A percentile compares a stretch with the other conserved stretches of the same genome.
Conservation (phyloP, 2,329 filamentous ascomycete genomes). For the Stachybotrys echinatus region DNA sequence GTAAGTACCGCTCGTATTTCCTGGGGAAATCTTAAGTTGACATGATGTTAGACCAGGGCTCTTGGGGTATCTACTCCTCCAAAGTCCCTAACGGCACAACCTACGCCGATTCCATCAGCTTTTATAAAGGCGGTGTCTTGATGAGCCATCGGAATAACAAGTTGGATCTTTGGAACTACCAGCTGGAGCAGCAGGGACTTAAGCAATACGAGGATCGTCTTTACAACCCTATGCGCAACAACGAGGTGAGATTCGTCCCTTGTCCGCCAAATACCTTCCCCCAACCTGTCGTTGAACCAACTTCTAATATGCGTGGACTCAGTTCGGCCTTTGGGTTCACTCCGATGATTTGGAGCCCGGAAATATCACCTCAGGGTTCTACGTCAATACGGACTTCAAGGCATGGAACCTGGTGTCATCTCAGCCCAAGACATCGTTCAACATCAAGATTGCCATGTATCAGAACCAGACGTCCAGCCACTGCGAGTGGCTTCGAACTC, state of each 20-base stretch:
- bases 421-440: slow-evolving; percentile 1
- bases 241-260: no score
- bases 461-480: slow-evolving; percentile 3
- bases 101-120: slow-evolving; percentile 3
- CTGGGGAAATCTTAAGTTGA: no score
- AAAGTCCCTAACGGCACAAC: slow-evolving; percentile 4
- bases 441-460: slow-evolving; percentile 3
- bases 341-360: slow-evolving; percentile 4
- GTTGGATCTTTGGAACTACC: slow-evolving; percentile 5
- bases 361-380: background rate
- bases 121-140: slow-evolving; percentile 3
- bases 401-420: slow-evolving; percentile 1
- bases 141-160: slow-evolving; percentile 6
- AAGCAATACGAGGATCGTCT: slow-evolving; percentile 3
- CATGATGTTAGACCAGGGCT: slow-evolving; percentile 3
- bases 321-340: slow-evolving; percentile 4
- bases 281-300: background rate
- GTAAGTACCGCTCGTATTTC: background rate
- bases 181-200: slow-evolving; percentile 5
- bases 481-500: background rate
- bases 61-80: slow-evolving; percentile 4
- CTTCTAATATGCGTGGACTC: background rate
- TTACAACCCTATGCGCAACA: slow-evolving; percentile 5
- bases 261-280: no score
- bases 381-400: slow-evolving; percentile 4